Evolutionary conservation across 345 rosid species (phyloP), one percentile per base, ranked within the genome.

Genomic region (Viola odorata): DNA sequence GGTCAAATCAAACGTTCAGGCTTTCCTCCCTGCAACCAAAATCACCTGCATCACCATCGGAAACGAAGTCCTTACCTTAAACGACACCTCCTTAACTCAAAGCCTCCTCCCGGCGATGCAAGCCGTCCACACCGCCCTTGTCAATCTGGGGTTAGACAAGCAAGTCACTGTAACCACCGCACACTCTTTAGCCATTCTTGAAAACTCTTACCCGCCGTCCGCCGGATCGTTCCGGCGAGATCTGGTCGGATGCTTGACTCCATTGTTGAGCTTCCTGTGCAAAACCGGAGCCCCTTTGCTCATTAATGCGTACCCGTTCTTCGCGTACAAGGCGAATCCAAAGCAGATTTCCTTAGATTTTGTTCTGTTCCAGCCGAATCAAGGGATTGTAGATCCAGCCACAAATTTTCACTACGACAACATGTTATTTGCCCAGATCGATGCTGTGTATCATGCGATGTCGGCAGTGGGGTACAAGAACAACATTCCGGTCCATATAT

Each of bases 401-500:
- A 77, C 95, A 9, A 82, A 83, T 8, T 83, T 90, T 5, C 89
- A 70, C 47, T 95, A 91, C 70, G 87, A 84, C 67, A 95, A 91
- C 87, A 94, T 94, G 99, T 53, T 94, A 10, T 84, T 84, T 74
- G 87, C 96, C 3, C 99, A 94, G 58, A 88, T 95, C 52, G 99
- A 95, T 60, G 88, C 99, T 5, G 96, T 82, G 2, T 74, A 90
- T 73, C 69, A 86, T 0, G 99, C 97, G 32, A 57, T 95, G 37
- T 78, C 84, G 37, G 61, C 84, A 23, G 36, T 75, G 38, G 99
- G 97, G 5, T 88, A 74, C 63, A 84, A 79, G 75, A 80, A 86
- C 8, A 80, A 86, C 8, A 66, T 91, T 3, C 74, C 68, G 0
- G 72, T 95, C 23, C 84, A 85, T 57, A 85, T 95, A 61, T 95